Evolutionary conservation across 768 basidiomycete species (phyloP), one percentile per base, ranked within the genome.

Genomic region (Rhodosporidiobolus odoratus): DNA sequence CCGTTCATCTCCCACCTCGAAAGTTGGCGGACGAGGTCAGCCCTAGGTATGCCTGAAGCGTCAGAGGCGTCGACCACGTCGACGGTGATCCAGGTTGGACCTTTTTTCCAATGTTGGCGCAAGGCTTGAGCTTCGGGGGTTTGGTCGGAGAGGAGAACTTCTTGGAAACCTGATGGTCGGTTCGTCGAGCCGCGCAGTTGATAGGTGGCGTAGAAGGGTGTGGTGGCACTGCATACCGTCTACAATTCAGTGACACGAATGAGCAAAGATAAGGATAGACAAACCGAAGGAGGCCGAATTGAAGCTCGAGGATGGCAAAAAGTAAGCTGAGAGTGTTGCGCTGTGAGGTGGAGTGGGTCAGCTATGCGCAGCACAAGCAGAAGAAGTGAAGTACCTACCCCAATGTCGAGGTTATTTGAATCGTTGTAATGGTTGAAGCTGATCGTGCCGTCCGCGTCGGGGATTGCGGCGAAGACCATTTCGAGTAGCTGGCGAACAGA

Each of bases 221-320:
- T 85, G 41, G 81, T 77, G 8, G 84, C 83, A 25, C 68, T 68
- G 53, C 6, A n/a, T n/a, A n/a, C n/a, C n/a, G n/a, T n/a, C n/a
- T 34, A 1, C 8, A 4, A 1, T 25, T 9, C 25, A 16, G 34
- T 23, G 6, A n/a, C 41, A n/a, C 43, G 2, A 38, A 37, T 12
- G 35, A 12, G 25, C 3, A 3, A 27, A 3, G 32, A 30, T 5
- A 19, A 21, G 2, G 40, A n/a, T 4, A 45, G 5, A 1, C 30
- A 23, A 30, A 68, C 66, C 83, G 79, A 32, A 85, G 77, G 59
- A 80, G 80, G 5, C 78, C 79, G 59, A 81, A 80, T n/a, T 83
- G 80, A 16, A 85, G 79, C 75, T 85, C 84, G 13, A 85, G 79
- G 59, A 81, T 79, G 7, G 84, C 84, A 73, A 83, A 84, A 43